Conservation (phyloP, 495 filamentous ascomycete species). For the Gamarada debralockiae region DNA sequence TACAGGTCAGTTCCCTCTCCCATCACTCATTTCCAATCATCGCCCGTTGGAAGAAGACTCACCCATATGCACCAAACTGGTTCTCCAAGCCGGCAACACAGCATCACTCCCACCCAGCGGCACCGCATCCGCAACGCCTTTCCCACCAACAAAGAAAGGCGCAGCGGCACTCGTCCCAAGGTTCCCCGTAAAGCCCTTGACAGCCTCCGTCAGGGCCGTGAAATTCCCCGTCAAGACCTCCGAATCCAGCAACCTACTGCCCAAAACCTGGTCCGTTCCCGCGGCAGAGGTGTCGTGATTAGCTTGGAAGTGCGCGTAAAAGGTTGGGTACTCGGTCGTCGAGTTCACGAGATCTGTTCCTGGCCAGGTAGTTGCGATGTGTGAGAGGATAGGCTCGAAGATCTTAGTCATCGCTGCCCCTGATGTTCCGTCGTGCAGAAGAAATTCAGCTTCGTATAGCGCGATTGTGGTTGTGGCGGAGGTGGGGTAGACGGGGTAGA, state of each 20-base stretch:
- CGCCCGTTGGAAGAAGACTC: not conserved
- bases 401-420: not conserved
- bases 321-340: constrained; percentile 39
- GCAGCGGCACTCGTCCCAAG: constrained; percentile 32
- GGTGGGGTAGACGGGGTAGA: not conserved
- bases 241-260: constrained; percentile 34
- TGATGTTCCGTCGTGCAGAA: constrained; percentile 10
- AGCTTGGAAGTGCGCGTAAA: constrained; percentile 41
- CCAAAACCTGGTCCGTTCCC: constrained; percentile 27
- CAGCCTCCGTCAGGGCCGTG: constrained; percentile 24
- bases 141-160: constrained; percentile 40
- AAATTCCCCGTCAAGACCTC: constrained; percentile 21
- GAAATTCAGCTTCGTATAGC: constrained; percentile 29
- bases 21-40: no score
- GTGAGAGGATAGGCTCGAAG: constrained; percentile 33
- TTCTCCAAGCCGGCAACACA: constrained; percentile 43
- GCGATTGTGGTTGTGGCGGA: constrained; percentile 12
- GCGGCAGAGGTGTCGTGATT: no score
- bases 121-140: constrained; percentile 34
- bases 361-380: constrained; percentile 44
- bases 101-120: constrained; percentile 26
- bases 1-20: no score
- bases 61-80: constrained; percentile 32
- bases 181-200: not conserved
- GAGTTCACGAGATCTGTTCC: constrained; percentile 31